Evolutionary conservation across 768 basidiomycete genomes (phyloP).

Genomic region (Auricularia auricula-judae): DNA sequence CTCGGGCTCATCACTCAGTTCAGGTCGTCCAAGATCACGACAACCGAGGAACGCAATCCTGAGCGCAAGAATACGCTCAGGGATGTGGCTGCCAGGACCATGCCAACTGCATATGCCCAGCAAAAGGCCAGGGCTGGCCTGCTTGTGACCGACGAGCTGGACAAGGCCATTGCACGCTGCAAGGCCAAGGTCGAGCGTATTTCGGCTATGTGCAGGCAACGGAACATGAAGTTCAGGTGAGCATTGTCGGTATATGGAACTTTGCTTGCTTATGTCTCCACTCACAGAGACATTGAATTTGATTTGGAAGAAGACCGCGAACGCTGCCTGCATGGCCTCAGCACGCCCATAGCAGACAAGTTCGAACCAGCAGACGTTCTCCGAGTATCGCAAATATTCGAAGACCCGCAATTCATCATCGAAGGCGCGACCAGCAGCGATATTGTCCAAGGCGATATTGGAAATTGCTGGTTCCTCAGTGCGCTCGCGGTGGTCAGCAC

Average conservation of each 20-base stretch:
- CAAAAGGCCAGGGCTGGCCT: constrained; percentile 23
- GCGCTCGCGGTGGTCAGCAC: constrained; percentile 40
- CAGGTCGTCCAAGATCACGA: neutral
- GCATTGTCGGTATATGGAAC: constrained; percentile 1
- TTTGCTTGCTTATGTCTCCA: neutral
- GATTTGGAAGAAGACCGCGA: constrained; percentile 34
- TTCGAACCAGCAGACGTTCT: constrained; percentile 29
- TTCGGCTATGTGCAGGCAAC: constrained; percentile 31
- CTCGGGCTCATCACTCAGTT: neutral
- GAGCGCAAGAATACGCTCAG: neutral
- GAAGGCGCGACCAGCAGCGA: constrained; percentile 28
- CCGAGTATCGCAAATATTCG: constrained; percentile 41
- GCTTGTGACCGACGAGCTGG: constrained; percentile 33
- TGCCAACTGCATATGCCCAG: constrained; percentile 1
- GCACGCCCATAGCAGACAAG: constrained; percentile 4
- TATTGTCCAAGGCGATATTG: constrained; percentile 38
- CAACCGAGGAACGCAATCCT: neutral
- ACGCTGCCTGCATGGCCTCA: constrained; percentile 31
- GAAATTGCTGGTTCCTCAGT: constrained; percentile 45
- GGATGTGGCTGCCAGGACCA: neutral
- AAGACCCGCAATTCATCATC: constrained; percentile 33
- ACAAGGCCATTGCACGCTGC: constrained; percentile 36
- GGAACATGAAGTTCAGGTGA: constrained; percentile 43
- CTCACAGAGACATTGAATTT: constrained; percentile 44
- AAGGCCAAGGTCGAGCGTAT: constrained; percentile 34